A percentile compares a stretch with the other conserved stretches of the same genome.
These are phyloP conservation scores for Tricholoma matsutake DNA, from an alignment of 768 basidiomycete genomes.

Conservation along the genomic window DNA sequence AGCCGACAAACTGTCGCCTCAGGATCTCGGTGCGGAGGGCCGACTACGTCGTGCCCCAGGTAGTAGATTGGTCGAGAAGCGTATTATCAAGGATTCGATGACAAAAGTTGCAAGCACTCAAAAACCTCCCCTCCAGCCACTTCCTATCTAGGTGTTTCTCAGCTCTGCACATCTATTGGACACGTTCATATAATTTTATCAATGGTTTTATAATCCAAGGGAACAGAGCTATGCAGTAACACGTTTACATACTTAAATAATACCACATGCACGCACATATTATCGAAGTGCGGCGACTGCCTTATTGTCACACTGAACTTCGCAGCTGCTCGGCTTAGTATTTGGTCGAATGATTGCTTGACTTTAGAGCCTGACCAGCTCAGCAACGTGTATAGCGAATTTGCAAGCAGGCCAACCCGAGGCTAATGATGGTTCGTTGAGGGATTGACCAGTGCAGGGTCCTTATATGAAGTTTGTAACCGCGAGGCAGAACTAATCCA, in stretches of 20 bases:
- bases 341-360: too few species aligned
- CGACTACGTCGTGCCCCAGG: conserved; percentile 40
- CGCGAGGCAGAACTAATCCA: too few species aligned
- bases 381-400: too few species aligned
- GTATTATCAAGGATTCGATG: conserved; percentile 53
- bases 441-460: too few species aligned
- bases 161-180: neutral
- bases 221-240: neutral
- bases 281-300: too few species aligned
- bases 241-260: neutral
- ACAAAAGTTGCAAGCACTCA: conserved; percentile 43
- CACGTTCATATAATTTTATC: neutral
- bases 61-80: conserved; percentile 41
- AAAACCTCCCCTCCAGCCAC: conserved; percentile 23
- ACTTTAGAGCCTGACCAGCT: too few species aligned
- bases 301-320: too few species aligned
- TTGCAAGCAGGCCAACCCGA: too few species aligned
- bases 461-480: too few species aligned
- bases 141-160: conserved; percentile 16
- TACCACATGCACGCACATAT: too few species aligned
- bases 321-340: too few species aligned
- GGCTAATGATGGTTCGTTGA: too few species aligned
- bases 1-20: conserved; percentile 21
- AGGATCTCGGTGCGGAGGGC: conserved; percentile 30
- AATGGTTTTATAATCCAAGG: neutral